Evolutionary conservation across 176 grass and related monocot species (phyloP), one percentile per base, ranked within the genome.

Genomic region (Alloteropsis semialata): DNA sequence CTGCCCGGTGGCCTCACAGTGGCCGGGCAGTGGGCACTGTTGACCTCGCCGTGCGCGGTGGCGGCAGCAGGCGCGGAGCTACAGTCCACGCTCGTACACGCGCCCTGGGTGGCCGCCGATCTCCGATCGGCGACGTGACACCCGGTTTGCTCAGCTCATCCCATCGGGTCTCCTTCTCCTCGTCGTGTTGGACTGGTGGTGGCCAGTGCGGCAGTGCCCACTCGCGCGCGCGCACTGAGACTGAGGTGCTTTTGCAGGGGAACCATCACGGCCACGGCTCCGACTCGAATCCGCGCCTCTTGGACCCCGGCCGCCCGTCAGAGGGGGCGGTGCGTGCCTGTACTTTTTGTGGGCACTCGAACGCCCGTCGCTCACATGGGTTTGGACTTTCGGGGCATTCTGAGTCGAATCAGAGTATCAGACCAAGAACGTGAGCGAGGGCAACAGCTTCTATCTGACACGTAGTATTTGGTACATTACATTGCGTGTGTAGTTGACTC

Each of bases 141-240:
- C 46, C 68, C 42, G 68, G 42, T 72, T 72, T 72, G 68, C 69
- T n/a, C n/a, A n/a, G n/a, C n/a, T n/a, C n/a, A n/a, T n/a, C n/a
- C n/a, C n/a, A n/a, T n/a, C n/a, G n/a, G n/a, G n/a, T n/a, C n/a
- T 71, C 25, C 7, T 17, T 17, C 43, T 72, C 8, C 3, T 65
- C 6, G 69, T 28, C 3, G 67, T 45, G 10, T 21, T 32, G 29
- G n/a, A n/a, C 10, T 12, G 9, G 32, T 19, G 33, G 38, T 24
- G 22, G 42, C n/a, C n/a, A n/a, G n/a, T n/a, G n/a, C n/a, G n/a
- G n/a, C n/a, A n/a, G n/a, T n/a, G n/a, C n/a, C 22, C 8, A 55
- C 51, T 2, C 24, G 10, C 53, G 2, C 53, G 53, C 53, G 53
- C 53, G 53, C 53, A 55, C 53, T n/a, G 53, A 55, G 21, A 21